Base-by-base conservation (phyloP, 176 grass and related monocot species). In the Poa annua region DNA sequence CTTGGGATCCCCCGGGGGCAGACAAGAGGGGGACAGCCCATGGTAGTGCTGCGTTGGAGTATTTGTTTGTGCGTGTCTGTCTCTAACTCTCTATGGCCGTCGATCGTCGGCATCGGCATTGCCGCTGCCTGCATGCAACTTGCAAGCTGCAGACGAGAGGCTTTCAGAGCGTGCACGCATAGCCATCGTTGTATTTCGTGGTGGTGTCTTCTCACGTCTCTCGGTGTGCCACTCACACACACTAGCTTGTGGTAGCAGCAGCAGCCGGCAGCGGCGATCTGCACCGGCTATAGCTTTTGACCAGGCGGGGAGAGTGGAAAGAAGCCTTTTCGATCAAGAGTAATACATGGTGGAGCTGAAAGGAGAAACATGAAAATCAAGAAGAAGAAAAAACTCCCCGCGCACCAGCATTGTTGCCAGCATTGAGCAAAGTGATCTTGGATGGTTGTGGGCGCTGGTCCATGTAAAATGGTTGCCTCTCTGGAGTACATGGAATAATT, bases 11-110 rank as follows among this genome's bases (percentile, higher is more conserved):
- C 84, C 83, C 48, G 1, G 70, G 60, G 80, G 81, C 56, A 84
- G 91, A 89, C 91, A 92, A 19, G 81, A 85, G 77, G 84, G 87
- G 81, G 87, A 87, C 87, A 81, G 72, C 41, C 64, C 14, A 76
- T 25, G 66, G 14, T 74, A 85, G 87, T 92, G 87, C 45, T 45
- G 56, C 19, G 59, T 19, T 48, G 41, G 13, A 47, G 41, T 47
- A 45, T 47, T 39, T 39, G 68, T 26, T 71, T 52, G 56, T 48
- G 21, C 14, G 56, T 11, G 13, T 56, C 25, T 39, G 80, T 53
- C 25, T 48, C 10, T 55, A 7, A 20, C n/a, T 29, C 8, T 41
- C 17, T 4, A 55, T 80, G 60, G 61, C 71, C 61, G 61, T 64
- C 25, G 25, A 38, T 32, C 60, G 56, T 29, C 48, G 78, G 80